Evolutionary conservation across 2,329 filamentous ascomycete species (phyloP).

Genomic region (Purpureocillium lavendulum): DNA sequence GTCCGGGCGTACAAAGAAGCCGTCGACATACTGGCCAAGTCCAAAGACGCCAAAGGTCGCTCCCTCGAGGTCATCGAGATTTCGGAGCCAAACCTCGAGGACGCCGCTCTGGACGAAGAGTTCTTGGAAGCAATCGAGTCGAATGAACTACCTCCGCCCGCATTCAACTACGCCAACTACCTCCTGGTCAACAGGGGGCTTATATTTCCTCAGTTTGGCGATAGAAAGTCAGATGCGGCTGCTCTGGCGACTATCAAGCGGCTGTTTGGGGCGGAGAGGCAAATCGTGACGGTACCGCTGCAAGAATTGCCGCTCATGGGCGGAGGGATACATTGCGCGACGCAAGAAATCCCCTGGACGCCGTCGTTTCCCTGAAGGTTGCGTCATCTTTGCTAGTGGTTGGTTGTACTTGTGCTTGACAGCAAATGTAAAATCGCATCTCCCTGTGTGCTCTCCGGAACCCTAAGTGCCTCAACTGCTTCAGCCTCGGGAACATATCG

Average conservation of each 20-base stretch:
- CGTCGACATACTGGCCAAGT: slow-evolving; percentile 6
- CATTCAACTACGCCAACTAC: slow-evolving; percentile 16
- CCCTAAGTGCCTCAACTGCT: too few species aligned
- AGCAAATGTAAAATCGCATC: too few species aligned
- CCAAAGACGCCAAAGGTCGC: slow-evolving; percentile 13
- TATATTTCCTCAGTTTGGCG: slow-evolving; percentile 18
- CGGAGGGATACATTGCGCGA: slow-evolving; percentile 19
- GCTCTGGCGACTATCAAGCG: slow-evolving; percentile 9
- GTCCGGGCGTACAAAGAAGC: slow-evolving; percentile 15
- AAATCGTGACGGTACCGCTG: slow-evolving; percentile 10
- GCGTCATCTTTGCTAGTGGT: too few species aligned
- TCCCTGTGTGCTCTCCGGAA: too few species aligned
- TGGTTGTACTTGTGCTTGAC: not conserved
- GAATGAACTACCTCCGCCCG: slow-evolving; percentile 3
- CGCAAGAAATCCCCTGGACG: slow-evolving; percentile 14
- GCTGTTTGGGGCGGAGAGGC: slow-evolving; percentile 5
- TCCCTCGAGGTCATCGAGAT: slow-evolving; percentile 14
- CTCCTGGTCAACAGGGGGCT: slow-evolving; percentile 19
- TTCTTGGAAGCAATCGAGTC: slow-evolving; percentile 1
- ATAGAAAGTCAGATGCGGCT: slow-evolving; percentile 11
- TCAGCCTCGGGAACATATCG: too few species aligned
- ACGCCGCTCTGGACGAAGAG: not conserved
- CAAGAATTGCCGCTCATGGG: slow-evolving; percentile 12
- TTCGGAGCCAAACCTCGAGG: slow-evolving; percentile 10
- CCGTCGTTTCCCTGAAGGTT: not conserved